Evolutionary conservation across 2,329 filamentous ascomycete genomes (phyloP), one percentile per base, ranked within the genome.

Genomic region (Aphanoascus verrucosus): DNA sequence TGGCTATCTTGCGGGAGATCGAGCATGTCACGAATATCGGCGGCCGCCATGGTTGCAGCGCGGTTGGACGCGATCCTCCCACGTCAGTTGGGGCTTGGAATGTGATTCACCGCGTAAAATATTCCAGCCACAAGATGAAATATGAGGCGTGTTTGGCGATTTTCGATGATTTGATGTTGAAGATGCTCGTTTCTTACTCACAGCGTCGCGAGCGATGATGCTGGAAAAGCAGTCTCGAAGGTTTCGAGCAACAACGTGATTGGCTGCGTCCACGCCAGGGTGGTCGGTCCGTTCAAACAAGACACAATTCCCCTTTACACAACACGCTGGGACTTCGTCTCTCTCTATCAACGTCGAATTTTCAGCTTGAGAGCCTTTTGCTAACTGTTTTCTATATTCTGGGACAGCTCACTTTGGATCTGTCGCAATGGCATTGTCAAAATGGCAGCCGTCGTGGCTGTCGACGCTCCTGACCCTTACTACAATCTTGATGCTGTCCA

Each of bases 1-100:
- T 72, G 61, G 37, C 56, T 68, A 61, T 82, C 74, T 48, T 72
- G 73, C 60, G 84, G 84, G 66, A 94, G 76, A 69, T 90, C 88
- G 65, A 94, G 82, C 66, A 94, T 87, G 68, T 94, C 88, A 73
- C 86, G 88, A 62, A 94, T 81, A 76, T 94, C 88, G 68, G 83
- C 80, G 58, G 84, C 84, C 57, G 84, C 77, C 58, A 59, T 59
- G 37, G 42, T 54, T 53, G 46, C 48, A 47, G 32, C 32, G 40
- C 11, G 28, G 49, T 38, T 11, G 20, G 45, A 15, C 23, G 15
- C 15, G 19, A 37, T 12, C 12, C 17, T 28, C 20, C 15, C 38
- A 14, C 9, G 17, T 12, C 12, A 9, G 11, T 19, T 23, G 41
- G 11, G 5, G 41, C 6, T 44, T 23, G 5, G 14, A 7, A 23